phyloP scores from a whole-genome alignment of 1,284 basidiomycete genomes.

The Ceratobasidium sp. region DNA sequence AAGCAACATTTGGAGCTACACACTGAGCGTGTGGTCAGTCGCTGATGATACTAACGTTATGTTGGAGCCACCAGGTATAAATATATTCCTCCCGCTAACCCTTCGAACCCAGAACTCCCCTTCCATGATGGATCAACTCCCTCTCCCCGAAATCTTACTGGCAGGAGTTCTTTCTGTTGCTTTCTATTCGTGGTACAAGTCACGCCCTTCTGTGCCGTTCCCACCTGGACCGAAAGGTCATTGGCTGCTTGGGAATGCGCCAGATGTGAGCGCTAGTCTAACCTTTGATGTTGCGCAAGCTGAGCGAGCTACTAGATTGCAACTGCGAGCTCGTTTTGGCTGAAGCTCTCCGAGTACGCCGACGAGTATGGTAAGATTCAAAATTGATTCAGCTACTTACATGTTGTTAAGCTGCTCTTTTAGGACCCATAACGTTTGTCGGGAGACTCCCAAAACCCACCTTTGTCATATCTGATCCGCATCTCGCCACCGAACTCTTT shows the following conservation, averaged over 20 bases:
- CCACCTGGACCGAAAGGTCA: slow-evolving; percentile 20
- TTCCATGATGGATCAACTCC: background rate
- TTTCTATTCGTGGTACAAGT: slow-evolving; percentile 19
- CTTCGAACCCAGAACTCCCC: no score
- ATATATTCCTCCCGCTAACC: no score
- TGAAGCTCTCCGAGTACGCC: slow-evolving; percentile 7
- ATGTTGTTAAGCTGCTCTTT: background rate
- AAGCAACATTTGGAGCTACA: no score
- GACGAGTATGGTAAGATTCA: background rate
- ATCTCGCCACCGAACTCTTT: background rate
- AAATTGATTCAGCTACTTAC: background rate
- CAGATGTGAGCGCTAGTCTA: background rate
- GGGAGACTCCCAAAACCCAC: background rate
- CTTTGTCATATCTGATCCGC: background rate
- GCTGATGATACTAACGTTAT: no score
- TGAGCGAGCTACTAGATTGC: background rate
- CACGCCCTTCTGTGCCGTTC: background rate
- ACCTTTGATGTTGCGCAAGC: no score
- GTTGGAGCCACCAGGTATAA: no score
- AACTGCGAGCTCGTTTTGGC: background rate
- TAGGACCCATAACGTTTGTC: background rate
- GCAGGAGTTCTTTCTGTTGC: background rate
- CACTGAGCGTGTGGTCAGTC: no score
- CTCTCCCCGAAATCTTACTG: background rate
- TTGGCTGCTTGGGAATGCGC: slow-evolving; percentile 1